Evolutionary conservation across 2,329 filamentous ascomycete species (phyloP), one percentile per base, ranked within the genome.

Genomic region (Thielaviopsis populi): DNA sequence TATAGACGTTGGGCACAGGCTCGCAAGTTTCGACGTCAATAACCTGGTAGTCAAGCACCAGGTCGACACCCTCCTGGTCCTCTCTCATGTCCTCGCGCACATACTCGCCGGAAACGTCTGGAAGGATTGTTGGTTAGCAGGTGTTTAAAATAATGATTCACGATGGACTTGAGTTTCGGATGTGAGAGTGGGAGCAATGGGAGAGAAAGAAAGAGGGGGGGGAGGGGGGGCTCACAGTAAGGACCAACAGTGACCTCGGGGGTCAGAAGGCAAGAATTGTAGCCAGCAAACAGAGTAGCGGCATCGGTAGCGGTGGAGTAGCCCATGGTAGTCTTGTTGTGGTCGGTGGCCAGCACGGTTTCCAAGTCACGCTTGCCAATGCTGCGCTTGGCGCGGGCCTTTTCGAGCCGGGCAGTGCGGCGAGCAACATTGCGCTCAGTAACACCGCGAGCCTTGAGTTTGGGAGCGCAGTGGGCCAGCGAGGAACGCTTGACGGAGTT

Each of bases 181-280:
- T 37, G 4, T 37, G 33, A 10, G 4, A 37, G 8, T 50, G 17
- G 3, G 1, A 2, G 17, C 40, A 43, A 13, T 41, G 4, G 11
- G 6, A 53, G 8, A 13, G 22, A 1, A 17, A 19, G n/a, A 41
- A 30, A 61, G n/a, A 15, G 11, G 27, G 24, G 46, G 17, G 7
- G 6, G 15, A 15, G 15, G 8, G 11, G 22, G 4, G 17, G 62
- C 70, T 63, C 69, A 73, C 77, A 70, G 71, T 76, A 71, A 66
- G 79, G 79, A 2, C 79, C 79, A 68, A 80, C 72, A 2, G 77
- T 81, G 17, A 78, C 76, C 67, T 81, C 79, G 0, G 78, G 77
- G 3, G 74, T 76, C 37, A 81, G 72, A 13, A 80, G 73, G 64
- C 79, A 82, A n/a, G 74, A 75, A 22, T 70, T 70, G 66, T 74